phyloP scores from a whole-genome alignment of 768 basidiomycete genomes.

The Hortiboletus flavorubellus region DNA sequence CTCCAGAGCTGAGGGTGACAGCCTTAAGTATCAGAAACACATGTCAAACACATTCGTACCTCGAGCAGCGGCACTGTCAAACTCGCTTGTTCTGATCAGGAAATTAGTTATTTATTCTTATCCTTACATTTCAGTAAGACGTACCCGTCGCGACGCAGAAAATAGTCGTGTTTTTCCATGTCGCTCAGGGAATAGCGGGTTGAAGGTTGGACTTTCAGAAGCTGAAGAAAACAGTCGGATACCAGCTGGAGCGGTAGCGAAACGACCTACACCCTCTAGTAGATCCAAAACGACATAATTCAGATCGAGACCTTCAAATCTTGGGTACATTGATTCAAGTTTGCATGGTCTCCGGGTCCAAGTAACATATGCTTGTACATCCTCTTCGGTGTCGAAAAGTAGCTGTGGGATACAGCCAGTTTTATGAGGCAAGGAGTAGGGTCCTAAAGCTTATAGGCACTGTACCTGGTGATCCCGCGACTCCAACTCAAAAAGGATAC shows the following conservation, averaged over 20 bases:
- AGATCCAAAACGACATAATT: slow-evolving; percentile 21
- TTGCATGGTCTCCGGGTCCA: slow-evolving; percentile 9
- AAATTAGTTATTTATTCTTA: slow-evolving; percentile 2
- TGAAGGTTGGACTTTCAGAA: slow-evolving; percentile 11
- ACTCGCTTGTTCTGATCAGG: slow-evolving; percentile 20
- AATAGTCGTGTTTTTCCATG: slow-evolving; percentile 27
- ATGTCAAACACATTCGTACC: slow-evolving; percentile 15
- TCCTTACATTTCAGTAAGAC: slow-evolving; percentile 3
- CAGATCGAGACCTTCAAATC: slow-evolving; percentile 20
- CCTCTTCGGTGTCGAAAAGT: slow-evolving; percentile 30
- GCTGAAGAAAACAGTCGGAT: slow-evolving; percentile 13
- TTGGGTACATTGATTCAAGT: slow-evolving; percentile 21
- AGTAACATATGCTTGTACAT: slow-evolving; percentile 21
- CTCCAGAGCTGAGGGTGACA: slow-evolving; percentile 13
- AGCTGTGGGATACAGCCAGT: slow-evolving; percentile 17
- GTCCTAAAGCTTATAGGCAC: not conserved
- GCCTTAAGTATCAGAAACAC: slow-evolving; percentile 7
- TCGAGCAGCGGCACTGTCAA: slow-evolving; percentile 15
- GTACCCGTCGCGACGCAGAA: slow-evolving; percentile 20
- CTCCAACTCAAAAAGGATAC: slow-evolving; percentile 39
- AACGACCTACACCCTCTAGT: slow-evolving; percentile 29
- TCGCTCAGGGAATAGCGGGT: slow-evolving; percentile 19
- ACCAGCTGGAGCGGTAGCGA: not conserved
- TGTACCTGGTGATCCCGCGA: slow-evolving; percentile 25
- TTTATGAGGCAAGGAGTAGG: not conserved